Evolutionary conservation across 441 rosid species (phyloP), one percentile per base, ranked within the genome.

Genomic region (Euphorbia corollata): DNA sequence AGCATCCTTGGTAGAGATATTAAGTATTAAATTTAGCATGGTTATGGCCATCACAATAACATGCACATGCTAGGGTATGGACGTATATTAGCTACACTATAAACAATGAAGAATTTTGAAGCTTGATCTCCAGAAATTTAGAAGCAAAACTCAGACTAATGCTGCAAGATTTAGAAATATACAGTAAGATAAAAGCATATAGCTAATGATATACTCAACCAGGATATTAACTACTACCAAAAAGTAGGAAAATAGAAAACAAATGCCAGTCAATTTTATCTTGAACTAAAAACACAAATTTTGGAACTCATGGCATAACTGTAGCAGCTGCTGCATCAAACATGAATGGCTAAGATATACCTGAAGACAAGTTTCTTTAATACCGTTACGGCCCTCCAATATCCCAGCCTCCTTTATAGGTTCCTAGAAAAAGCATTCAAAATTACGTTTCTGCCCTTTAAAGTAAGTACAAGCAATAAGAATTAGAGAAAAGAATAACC

Each of bases 401-500:
- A 94, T 94, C 70, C 99, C 97, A 77, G 97, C 99, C 84, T 94
- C 99, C 84, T 94, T 94, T 62, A 94, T 94, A 60, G 99, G 99
- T 84, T 94, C 99, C 97, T 94, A 76, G 30, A 66, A 65, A 61
- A 73, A 15, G 70, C 54, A 30, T 38, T 57, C 45, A 24, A 64
- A 23, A 70, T 71, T 83, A 59, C 63, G 81, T 83, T 73, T 72
- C 75, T 70, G 73, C 68, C 67, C 43, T 58, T 65, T 39, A 41
- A 63, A 27, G 32, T 27, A 68, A 67, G 63, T 24, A 53, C 51
- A 51, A 68, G 75, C 68, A 59, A 39, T 64, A 59, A 56, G 50
- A 73, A 43, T 63, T 11, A 47, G 64, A 27, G 32, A 67, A 71
- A 50, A 74, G 65, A 58, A 36, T 65, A 50, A 58, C 22, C 39